These are phyloP conservation scores for Actinomucor elegans DNA, from an alignment of 371 early-diverging fungal genomes.

Conservation along the genomic window DNA sequence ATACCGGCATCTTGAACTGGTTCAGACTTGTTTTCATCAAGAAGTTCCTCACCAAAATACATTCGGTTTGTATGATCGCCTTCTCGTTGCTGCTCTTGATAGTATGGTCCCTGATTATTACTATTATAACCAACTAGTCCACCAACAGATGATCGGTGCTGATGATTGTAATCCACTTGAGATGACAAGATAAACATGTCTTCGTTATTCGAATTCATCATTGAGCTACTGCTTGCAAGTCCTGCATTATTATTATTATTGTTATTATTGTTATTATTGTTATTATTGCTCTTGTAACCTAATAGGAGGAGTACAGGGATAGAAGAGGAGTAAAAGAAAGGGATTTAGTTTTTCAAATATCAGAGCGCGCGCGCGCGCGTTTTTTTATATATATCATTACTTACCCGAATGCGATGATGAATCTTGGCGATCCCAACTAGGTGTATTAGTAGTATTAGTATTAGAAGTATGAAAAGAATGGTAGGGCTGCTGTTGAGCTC, in stretches of 20 bases:
- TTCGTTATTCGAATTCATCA: slow-evolving; percentile 1
- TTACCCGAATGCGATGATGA: too few species aligned
- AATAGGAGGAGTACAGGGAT: background rate
- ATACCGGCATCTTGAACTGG: too few species aligned
- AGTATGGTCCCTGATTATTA: slow-evolving; percentile 3
- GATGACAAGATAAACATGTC: slow-evolving; percentile 20
- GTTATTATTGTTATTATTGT: too few species aligned
- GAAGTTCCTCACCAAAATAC: slow-evolving; percentile 12
- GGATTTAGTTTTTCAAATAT: background rate
- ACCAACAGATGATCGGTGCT: slow-evolving; percentile 1
- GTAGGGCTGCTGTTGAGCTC: background rate
- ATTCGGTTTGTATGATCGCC: slow-evolving; percentile 1
- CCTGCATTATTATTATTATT: background rate
- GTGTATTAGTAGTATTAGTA: background rate
- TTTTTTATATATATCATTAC: too few species aligned
- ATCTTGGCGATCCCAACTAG: background rate
- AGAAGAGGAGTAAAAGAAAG: background rate
- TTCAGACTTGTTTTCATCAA: slow-evolving; percentile 4
- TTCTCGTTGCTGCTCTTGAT: slow-evolving; percentile 5
- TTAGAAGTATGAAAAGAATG: background rate
- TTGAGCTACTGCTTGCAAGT: background rate
- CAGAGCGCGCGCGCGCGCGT: background rate
- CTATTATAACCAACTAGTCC: slow-evolving; percentile 4
- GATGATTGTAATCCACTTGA: slow-evolving; percentile 14
- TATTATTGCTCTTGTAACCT: too few species aligned